Base-by-base conservation (phyloP, 441 rosid species). In the Croton setiger region DNA sequence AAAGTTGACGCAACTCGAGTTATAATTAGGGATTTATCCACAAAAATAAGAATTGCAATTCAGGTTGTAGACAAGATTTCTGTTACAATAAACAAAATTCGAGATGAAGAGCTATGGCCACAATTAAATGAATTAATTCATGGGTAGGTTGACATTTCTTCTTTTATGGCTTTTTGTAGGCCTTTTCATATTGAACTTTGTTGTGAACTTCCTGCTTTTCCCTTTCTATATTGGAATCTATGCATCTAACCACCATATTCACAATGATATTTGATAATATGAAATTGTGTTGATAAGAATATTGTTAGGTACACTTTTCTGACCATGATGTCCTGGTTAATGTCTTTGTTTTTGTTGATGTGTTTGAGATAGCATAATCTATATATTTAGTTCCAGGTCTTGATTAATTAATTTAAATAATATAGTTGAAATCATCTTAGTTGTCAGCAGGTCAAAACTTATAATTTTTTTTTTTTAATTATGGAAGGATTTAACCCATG, bases 21-120 rank as follows among this genome's bases (percentile, higher is more conserved):
- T 20, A 12, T 59, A 48, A 84, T 95, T 55, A 87, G 87, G 82
- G 78, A 57, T 63, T 80, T 95, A 67, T 90, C 98, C 1, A 85
- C 93, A 13, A 95, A 92, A 76, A 90, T 92, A 71, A 84, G 88
- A 75, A 89, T 95, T 67, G 89, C 98, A 62, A 88, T 95, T 82
- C 93, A 92, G 57, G 85, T 86, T 60, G 97, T 95, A 3, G 96
- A 95, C 76, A 95, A 84, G 83, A 84, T 88, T 68, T 90, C 98
- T 1, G 78, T 86, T 33, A 90, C 87, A 1, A 89, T 95, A 71
- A 95, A 84, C 82, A 95, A 88, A 85, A 95, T 95, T 64, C 85
- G 96, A 74, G 98, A 95, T 48, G 98, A 92, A 82, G 99, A 95
- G 73, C 80, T 95, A 14, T 95, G 98, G 98, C 99, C 98, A 1